Base-by-base conservation (phyloP, 371 early-diverging fungal genomes). In the Mucor saturninus region DNA sequence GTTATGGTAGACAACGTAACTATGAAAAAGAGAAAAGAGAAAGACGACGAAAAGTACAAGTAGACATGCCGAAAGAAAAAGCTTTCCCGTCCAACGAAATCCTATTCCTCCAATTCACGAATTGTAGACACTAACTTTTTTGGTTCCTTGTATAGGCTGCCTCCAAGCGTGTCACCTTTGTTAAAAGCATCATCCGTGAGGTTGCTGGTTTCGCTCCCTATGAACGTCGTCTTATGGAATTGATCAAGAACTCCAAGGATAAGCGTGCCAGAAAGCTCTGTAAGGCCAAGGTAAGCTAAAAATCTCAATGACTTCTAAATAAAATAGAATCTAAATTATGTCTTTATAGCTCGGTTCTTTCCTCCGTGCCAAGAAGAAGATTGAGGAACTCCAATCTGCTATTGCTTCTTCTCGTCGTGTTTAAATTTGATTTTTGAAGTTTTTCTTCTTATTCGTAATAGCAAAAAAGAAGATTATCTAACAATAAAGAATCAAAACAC, bases 161-260 rank as follows among this genome's bases (percentile, higher is more conserved):
- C 68, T 81, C 87, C 81, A 93, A 93, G 89, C 93, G 95, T 76
- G 89, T 89, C 73, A 81, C 80, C 77, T 96, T 98, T 75, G 96
- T 99, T 66, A 92, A 92, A 76, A 91, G 90, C 75, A 77, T 98
- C 67, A 81, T 98, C 79, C 96, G 98, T 76, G 99, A 99, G 84
- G 98, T 99, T 53, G 90, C 89, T 69, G 99, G 99, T 64, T 98
- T 92, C 75, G 95, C 99, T 62, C 99, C 99, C 64, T 99, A 98
- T 80, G 99, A 99, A 86, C 93, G 93, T 77, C 93, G 99, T 80
- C 91, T 98, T 70, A 96, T 99, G 96, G 99, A 99, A 89, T 89
- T 99, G 93, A 86, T 99, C 83, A 97, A 96, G 93, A 98, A 98
- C 95, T 93, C 95, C 87, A 96, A 94, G 86, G 99, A 99, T 82